Percentiles rank a stretch among this genome's conserved stretches.
phyloP scores from a whole-genome alignment of 306 rosid genomes.

The Rosa rugosa region DNA sequence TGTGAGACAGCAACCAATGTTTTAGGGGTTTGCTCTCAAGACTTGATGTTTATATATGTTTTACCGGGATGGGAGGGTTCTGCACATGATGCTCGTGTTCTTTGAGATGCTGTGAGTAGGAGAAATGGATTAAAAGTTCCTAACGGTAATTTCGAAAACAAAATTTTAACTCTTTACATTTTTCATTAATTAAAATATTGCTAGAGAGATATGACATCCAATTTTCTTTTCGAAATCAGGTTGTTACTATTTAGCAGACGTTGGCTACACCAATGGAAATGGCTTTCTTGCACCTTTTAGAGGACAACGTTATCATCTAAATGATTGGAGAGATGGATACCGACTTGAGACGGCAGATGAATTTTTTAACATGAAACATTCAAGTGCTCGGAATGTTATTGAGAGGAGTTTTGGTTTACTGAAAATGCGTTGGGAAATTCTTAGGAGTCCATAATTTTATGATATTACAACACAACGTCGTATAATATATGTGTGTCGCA shows the following conservation, averaged over 20 bases:
- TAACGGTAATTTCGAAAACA: background rate
- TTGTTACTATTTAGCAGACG: background rate
- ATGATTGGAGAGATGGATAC: background rate
- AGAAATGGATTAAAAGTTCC: background rate
- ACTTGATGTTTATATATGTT: constrained; percentile 6
- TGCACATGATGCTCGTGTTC: background rate
- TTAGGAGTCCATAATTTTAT: background rate
- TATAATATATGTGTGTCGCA: background rate
- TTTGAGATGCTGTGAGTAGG: background rate
- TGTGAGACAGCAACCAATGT: background rate
- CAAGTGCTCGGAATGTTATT: background rate
- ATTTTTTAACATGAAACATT: constrained; percentile 8
- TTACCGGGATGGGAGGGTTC: constrained; percentile 8
- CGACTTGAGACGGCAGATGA: background rate
- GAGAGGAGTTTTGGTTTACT: background rate
- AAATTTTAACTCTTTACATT: background rate
- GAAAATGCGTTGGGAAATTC: background rate
- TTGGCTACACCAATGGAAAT: background rate
- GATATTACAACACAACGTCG: too few relatives aligned
- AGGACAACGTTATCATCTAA: background rate
- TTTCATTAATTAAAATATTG: background rate
- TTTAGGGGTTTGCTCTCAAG: background rate
- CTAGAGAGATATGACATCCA: background rate
- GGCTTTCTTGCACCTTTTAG: background rate
- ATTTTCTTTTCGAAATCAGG: background rate